Conservation (phyloP, 257 asterid genomes). For the Nicotiana noctiflora region DNA sequence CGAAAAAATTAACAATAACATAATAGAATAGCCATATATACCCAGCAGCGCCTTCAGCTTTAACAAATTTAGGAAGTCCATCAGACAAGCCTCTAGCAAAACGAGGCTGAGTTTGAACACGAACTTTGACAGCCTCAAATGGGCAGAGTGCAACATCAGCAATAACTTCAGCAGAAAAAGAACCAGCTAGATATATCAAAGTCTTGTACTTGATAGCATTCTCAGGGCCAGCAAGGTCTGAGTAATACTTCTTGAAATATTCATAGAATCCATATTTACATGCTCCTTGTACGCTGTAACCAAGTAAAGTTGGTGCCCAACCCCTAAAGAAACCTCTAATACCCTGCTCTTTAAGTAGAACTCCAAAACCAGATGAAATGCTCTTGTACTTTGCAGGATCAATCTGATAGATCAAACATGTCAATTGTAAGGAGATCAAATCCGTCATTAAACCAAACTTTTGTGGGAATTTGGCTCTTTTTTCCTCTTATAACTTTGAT, state of each 20-base stretch:
- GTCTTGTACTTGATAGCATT: slow-evolving; percentile 74
- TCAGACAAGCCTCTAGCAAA: slow-evolving; percentile 81
- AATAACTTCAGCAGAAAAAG: slow-evolving; percentile 77
- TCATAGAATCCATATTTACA: slow-evolving; percentile 74
- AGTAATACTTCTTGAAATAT: slow-evolving; percentile 63
- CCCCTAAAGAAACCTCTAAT: slow-evolving; percentile 62
- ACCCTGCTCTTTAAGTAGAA: slow-evolving; percentile 67
- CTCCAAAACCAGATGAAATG: slow-evolving; percentile 52
- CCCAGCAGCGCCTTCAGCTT: slow-evolving; percentile 68
- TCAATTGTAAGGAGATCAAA: background rate
- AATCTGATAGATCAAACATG: slow-evolving; percentile 33
- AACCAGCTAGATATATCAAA: slow-evolving; percentile 69
- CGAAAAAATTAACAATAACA: background rate
- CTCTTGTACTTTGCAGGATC: slow-evolving; percentile 73
- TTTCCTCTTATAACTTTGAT: too few relatives aligned
- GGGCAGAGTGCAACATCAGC: slow-evolving; percentile 86
- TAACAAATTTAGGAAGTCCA: slow-evolving; percentile 64
- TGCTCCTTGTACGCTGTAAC: slow-evolving; percentile 88
- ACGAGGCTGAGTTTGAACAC: slow-evolving; percentile 83
- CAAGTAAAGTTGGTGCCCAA: slow-evolving; percentile 79
- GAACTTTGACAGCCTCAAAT: slow-evolving; percentile 78
- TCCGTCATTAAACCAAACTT: background rate
- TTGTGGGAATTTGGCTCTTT: background rate
- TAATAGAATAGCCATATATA: slow-evolving; percentile 9
- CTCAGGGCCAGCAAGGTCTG: slow-evolving; percentile 77